Percentiles rank a stretch among this genome's conserved stretches.
phyloP scores from a whole-genome alignment of 352 stramenopile species.

The Phytophthora aleatoria region DNA sequence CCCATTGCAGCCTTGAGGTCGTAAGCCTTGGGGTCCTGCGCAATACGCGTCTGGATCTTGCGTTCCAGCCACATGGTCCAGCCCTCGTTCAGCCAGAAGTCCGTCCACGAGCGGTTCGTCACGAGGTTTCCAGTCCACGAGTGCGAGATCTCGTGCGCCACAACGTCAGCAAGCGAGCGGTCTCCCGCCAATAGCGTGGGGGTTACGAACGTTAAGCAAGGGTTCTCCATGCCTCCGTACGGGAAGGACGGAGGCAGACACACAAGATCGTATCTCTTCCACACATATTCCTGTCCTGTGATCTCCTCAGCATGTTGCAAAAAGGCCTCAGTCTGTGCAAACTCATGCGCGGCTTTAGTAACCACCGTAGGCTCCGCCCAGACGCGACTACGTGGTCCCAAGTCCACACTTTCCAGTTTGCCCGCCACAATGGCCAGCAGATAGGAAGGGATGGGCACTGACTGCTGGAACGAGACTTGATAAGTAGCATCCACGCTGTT shows the following conservation, averaged over 20 bases:
- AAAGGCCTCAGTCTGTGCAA: constrained; percentile 94
- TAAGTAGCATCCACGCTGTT: constrained; percentile 33
- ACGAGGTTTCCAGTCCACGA: constrained; percentile 98
- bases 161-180: constrained; percentile 94
- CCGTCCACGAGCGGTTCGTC: constrained; percentile 95
- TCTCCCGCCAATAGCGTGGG: constrained; percentile 96
- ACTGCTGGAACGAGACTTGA: constrained; percentile 87
- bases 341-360: constrained; percentile 92
- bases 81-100: constrained; percentile 99
- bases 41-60: constrained; percentile 92
- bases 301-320: constrained; percentile 93
- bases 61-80: constrained; percentile 98
- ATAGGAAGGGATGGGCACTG: constrained; percentile 95
- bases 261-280: constrained; percentile 97
- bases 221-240: constrained; percentile 81
- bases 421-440: constrained; percentile 95
- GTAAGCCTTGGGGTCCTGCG: constrained; percentile 48
- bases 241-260: constrained; percentile 96
- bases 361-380: constrained; percentile 96
- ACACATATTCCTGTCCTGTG: constrained; percentile 92
- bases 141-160: constrained; percentile 97
- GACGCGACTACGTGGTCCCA: constrained; percentile 88
- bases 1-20: constrained; percentile 66
- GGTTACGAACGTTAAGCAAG: constrained; percentile 96
- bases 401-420: constrained; percentile 87